A percentile compares a stretch with the other conserved stretches of the same genome.
Evolutionary conservation across 169 alveolate species (phyloP).

Genomic region (Theileria annulata): DNA sequence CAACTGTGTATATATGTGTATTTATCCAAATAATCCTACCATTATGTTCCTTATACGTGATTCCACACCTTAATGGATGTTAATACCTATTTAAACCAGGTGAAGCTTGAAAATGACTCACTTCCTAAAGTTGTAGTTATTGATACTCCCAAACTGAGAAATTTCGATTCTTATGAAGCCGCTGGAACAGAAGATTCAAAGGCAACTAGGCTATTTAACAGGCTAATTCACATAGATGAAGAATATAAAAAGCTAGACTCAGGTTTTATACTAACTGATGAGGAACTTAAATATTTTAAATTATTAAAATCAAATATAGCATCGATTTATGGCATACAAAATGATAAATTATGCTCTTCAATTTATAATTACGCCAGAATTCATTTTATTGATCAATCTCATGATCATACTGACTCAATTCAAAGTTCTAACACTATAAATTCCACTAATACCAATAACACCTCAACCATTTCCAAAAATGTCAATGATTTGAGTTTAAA

Average conservation of each 20-base stretch:
- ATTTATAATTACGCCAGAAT: slow-evolving; percentile 14
- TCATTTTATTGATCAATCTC: neutral
- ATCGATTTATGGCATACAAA: slow-evolving; percentile 24
- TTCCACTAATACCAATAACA: neutral
- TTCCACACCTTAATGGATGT: slow-evolving; percentile 29
- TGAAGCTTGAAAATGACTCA: slow-evolving; percentile 40
- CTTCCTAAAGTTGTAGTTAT: slow-evolving; percentile 42
- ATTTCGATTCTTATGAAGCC: neutral
- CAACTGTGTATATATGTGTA: slow-evolving; percentile 1
- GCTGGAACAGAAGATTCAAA: slow-evolving; percentile 17
- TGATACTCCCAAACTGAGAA: neutral
- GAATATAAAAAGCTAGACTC: slow-evolving; percentile 35
- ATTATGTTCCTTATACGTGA: neutral
- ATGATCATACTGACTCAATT: neutral
- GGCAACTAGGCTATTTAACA: slow-evolving; percentile 32
- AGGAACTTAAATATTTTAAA: slow-evolving; percentile 44
- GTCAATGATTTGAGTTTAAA: neutral
- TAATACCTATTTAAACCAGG: slow-evolving; percentile 45
- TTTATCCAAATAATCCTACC: neutral
- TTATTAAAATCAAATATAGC: slow-evolving; percentile 30
- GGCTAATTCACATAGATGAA: slow-evolving; percentile 36
- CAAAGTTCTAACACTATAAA: neutral
- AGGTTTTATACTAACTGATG: slow-evolving; percentile 14
- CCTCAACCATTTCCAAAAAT: neutral
- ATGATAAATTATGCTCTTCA: neutral